Conservation (phyloP, 495 filamentous ascomycete genomes). For the Penicillium lividum region DNA sequence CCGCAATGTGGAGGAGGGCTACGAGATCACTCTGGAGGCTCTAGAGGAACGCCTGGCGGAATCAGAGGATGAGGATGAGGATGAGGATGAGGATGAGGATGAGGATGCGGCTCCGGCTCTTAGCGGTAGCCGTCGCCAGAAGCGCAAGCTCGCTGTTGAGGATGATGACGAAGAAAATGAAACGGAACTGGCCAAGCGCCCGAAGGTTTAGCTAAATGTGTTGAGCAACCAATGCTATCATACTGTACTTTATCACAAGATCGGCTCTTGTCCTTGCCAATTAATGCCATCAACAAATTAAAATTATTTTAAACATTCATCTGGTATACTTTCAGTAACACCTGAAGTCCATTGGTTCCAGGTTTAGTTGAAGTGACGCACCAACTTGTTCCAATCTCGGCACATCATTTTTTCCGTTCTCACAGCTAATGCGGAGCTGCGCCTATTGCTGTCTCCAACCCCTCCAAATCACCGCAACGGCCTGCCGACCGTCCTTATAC, state of each 20-base stretch:
- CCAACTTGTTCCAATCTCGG: conserved; percentile 22
- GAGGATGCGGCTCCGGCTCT: conserved; percentile 29
- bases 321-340: too few species aligned
- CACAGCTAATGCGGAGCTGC: conserved; percentile 35
- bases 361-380: background rate
- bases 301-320: too few species aligned
- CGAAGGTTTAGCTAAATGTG: conserved; percentile 33
- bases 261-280: conserved; percentile 4
- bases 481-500: conserved; percentile 3
- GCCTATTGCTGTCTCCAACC: conserved; percentile 21
- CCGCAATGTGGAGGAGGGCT: conserved; percentile 77
- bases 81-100: conserved; percentile 23
- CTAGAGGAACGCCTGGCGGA: conserved; percentile 42
- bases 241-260: conserved; percentile 25
- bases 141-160: conserved; percentile 49
- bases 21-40: conserved; percentile 63
- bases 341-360: too few species aligned
- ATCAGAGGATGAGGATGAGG: conserved; percentile 21
- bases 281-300: background rate
- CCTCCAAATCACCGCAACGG: conserved; percentile 16
- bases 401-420: conserved; percentile 33
- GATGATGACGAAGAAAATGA: conserved; percentile 45
- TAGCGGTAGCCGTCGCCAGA: conserved; percentile 35
- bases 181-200: conserved; percentile 33
- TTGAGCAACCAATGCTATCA: conserved; percentile 1